Base-by-base conservation (phyloP, 306 rosid genomes). In the Bauhinia variegata region DNA sequence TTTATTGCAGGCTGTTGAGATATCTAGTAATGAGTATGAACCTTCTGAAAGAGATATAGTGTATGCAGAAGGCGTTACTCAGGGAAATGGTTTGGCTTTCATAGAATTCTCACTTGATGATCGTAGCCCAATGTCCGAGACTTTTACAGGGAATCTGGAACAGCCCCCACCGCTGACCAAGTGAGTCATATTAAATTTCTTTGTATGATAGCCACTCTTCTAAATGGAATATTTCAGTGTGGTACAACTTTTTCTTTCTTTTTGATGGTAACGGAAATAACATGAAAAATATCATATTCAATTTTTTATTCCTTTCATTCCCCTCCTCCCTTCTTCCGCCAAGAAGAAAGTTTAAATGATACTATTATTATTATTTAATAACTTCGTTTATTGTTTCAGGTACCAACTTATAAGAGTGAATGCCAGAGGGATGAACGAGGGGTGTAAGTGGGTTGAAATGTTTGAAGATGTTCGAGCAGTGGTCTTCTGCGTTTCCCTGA, bases 361-460 rank as follows among this genome's bases (percentile, higher is more conserved):
- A n/a, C n/a, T n/a, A n/a, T n/a, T n/a, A n/a, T n/a, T n/a, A n/a
- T n/a, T n/a, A n/a, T n/a, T n/a, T n/a, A n/a, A n/a, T n/a, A n/a
- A 63, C 48, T 12, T 14, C 62, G 10, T 65, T 28, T 39, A n/a
- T 11, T 87, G 54, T 73, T 67, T 54, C 84, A 95, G 99, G 83
- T 95, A 86, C 80, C 99, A 95, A 75, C 96, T 95, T 17, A 90
- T 95, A 78, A 85, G 97, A 71, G 97, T 95, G 52, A 95, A 91
- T 72, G 97, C 97, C 17, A 88, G 80, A 85, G 99, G 99, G 70
- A 86, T 95, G 84, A 88, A 55, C 33, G 97, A 93, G 57, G 95
- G 99, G 28, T 88, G 99, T 75, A 95, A 90, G 71, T 90, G 99
- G 99, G 97, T 90, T 51, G 99, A 90, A 78, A 95, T 95, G 99